Evolutionary conservation across 2,329 filamentous ascomycete species (phyloP).

Genomic region (Fusarium sp.): DNA sequence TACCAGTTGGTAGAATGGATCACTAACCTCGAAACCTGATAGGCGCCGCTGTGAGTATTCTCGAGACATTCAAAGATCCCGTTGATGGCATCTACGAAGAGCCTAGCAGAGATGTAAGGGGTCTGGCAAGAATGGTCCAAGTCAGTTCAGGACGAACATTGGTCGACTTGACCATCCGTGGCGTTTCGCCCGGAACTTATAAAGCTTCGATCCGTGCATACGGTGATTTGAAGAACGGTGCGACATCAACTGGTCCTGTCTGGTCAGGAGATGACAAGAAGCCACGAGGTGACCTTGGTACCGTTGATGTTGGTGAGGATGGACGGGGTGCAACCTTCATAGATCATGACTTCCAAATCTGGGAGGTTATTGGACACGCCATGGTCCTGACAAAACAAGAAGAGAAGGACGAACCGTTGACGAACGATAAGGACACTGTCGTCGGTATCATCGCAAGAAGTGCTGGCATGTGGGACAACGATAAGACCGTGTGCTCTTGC

Average conservation of each 20-base stretch:
- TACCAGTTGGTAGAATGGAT: neutral
- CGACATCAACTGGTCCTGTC: constrained; percentile 83
- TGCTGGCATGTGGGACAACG: constrained; percentile 98
- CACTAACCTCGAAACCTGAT: constrained; percentile 25
- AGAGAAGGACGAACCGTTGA: constrained; percentile 64
- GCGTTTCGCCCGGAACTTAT: constrained; percentile 84
- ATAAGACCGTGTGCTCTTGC: constrained; percentile 98
- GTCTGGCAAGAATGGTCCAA: constrained; percentile 93
- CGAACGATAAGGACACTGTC: constrained; percentile 85
- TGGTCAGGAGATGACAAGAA: constrained; percentile 73
- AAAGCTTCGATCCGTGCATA: constrained; percentile 85
- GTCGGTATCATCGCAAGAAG: constrained; percentile 95
- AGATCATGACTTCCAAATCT: constrained; percentile 85
- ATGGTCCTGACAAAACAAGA: constrained; percentile 82
- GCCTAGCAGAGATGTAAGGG: constrained; percentile 74
- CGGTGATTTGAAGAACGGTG: constrained; percentile 87
- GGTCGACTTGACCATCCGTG: constrained; percentile 87
- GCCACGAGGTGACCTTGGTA: constrained; percentile 72
- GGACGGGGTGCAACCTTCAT: constrained; percentile 85
- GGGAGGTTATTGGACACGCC: constrained; percentile 95
- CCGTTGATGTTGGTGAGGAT: constrained; percentile 78
- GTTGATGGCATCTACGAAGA: constrained; percentile 59
- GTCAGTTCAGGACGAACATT: constrained; percentile 82
- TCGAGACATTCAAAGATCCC: constrained; percentile 82
- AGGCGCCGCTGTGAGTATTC: constrained; percentile 92